Evolutionary conservation across 116 monocot genomes (phyloP), one percentile per base, ranked within the genome.

Genomic region (Phalaenopsis hybrid): DNA sequence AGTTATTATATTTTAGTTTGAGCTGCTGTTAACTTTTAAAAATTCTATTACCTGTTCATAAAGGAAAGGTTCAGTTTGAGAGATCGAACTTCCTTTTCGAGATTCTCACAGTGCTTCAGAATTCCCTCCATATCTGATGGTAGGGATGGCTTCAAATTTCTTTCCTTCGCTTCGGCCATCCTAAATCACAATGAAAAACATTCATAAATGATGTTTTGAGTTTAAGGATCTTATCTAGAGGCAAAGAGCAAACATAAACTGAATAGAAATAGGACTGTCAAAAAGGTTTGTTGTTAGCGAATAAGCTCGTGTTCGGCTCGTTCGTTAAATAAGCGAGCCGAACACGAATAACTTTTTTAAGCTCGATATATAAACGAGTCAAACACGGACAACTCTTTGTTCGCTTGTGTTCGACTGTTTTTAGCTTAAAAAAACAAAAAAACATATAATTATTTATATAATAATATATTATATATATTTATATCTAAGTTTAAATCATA

Each of bases 41-140:
- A 80, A 78, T 79, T 75, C 5, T 20, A 20, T 48, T 82, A 89
- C 91, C 91, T 87, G 34, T 91, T 91, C 91, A 91, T 91, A 76
- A 91, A 91, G 46, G 89, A 91, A 44, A 91, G 75, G 72, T 89
- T 91, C 37, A 91, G 85, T 63, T 91, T 91, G 33, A 91, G 91
- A 13, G 91, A 91, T n/a, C 91, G 79, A 50, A 89, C 89, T 89
- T 91, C 91, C 82, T 89, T 89, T 85, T 91, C 91, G 20, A 91
- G 87, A 82, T 50, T 87, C 34, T 88, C 91, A 34, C 91, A 91
- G 63, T 89, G 88, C 65, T 84, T 91, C 2, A 89, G 78, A 61
- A 89, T 80, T 57, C 85, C 77, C 55, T 89, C 87, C 89, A 91
- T 82, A 80, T 91, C 91, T 44, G 87, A 89, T 75, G 91, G 85